A percentile compares a stretch with the other conserved stretches of the same genome.
phyloP scores from a whole-genome alignment of 75 land plant genomes.

The Isoetes taiwanensis region DNA sequence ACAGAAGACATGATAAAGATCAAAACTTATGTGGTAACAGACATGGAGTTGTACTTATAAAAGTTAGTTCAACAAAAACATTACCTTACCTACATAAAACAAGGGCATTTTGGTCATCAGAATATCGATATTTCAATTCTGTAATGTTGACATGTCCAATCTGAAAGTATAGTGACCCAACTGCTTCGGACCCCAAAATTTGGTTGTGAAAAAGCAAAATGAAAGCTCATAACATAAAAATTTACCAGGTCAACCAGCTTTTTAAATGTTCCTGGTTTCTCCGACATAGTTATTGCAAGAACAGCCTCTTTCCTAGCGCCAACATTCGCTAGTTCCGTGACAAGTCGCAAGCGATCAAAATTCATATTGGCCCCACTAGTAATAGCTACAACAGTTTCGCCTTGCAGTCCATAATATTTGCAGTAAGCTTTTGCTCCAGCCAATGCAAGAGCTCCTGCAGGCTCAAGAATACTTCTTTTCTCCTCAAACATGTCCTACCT shows the following conservation, averaged over 20 bases:
- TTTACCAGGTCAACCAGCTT: slow-evolving; percentile 35
- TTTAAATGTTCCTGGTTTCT: slow-evolving; percentile 46
- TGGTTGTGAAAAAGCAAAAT: too few relatives aligned
- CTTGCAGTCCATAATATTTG: slow-evolving; percentile 47
- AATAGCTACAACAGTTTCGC: slow-evolving; percentile 49
- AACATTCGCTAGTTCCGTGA: slow-evolving; percentile 69
- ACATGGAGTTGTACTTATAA: background rate
- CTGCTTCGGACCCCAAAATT: too few relatives aligned
- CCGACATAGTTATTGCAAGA: slow-evolving; percentile 50
- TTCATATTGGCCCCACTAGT: slow-evolving; percentile 85
- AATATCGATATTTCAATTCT: slow-evolving; percentile 55
- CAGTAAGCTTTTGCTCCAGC: slow-evolving; percentile 80
- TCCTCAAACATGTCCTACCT: slow-evolving; percentile 92
- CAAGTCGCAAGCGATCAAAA: slow-evolving; percentile 49
- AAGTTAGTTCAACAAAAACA: background rate
- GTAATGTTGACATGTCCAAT: slow-evolving; percentile 53
- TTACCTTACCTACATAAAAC: slow-evolving; percentile 48
- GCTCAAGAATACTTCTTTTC: slow-evolving; percentile 71
- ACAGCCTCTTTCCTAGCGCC: slow-evolving; percentile 63
- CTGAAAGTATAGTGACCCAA: slow-evolving; percentile 17
- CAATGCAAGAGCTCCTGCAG: slow-evolving; percentile 68
- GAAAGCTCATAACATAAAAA: background rate
- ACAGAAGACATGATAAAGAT: too few relatives aligned
- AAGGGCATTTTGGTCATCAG: slow-evolving; percentile 30
- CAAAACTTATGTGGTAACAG: background rate